A percentile compares a stretch with the other conserved stretches of the same genome.
Conservation (phyloP, 495 filamentous ascomycete species). For the Annulohypoxylon moriforme region DNA sequence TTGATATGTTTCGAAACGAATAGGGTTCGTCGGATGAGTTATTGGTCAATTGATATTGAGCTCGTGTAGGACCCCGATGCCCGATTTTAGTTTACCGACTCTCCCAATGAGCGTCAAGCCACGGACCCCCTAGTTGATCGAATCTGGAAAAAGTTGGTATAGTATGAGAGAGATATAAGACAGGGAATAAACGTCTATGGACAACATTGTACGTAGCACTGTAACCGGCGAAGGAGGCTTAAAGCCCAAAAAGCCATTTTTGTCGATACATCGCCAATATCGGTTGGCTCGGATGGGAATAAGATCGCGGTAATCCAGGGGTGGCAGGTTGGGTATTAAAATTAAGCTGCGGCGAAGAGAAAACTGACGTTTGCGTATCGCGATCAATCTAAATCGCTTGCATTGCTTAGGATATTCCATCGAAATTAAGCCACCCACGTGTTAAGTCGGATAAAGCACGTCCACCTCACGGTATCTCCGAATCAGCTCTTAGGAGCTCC, state of each 20-base stretch:
- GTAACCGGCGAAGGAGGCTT: constrained; percentile 29
- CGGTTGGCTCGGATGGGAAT: constrained; percentile 19
- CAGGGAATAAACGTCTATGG: constrained; percentile 16
- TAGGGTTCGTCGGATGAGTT: constrained; percentile 1
- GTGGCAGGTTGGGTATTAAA: constrained; percentile 13
- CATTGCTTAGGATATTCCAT: background rate
- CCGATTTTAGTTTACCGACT: constrained; percentile 18
- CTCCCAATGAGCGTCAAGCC: constrained; percentile 11
- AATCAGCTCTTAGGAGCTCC: constrained; percentile 21
- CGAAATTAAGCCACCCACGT: constrained; percentile 10
- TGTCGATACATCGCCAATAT: constrained; percentile 23
- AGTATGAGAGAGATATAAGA: constrained; percentile 22
- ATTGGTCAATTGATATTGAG: constrained; percentile 27
- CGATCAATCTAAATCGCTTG: constrained; percentile 13
- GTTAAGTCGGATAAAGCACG: constrained; percentile 13
- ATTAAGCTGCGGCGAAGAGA: constrained; percentile 20
- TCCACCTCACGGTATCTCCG: constrained; percentile 29
- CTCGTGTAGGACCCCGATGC: constrained; percentile 30
- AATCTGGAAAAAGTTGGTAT: constrained; percentile 37
- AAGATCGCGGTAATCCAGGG: constrained; percentile 18
- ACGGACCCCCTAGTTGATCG: constrained; percentile 26
- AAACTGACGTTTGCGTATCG: constrained; percentile 11
- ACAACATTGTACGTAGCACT: background rate
- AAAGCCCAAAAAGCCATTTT: constrained; percentile 3
- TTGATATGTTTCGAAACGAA: constrained; percentile 42